These are phyloP conservation scores for Globisporangium echinulatum DNA, from an alignment of 352 stramenopile species.

Conservation along the genomic window DNA sequence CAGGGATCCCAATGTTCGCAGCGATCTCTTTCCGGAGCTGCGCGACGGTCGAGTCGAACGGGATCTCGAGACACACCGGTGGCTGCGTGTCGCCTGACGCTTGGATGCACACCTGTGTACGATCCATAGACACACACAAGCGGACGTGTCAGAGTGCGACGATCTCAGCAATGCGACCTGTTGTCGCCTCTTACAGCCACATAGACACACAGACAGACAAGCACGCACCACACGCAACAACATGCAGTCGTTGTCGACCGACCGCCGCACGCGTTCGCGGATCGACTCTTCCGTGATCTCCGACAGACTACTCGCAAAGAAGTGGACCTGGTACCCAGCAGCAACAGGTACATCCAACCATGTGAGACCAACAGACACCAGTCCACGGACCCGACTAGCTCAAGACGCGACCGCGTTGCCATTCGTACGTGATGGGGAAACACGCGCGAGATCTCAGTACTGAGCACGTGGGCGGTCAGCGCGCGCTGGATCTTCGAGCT, in stretches of 20 bases:
- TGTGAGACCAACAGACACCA: too few relatives aligned
- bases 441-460: slow-evolving; percentile 81
- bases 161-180: background rate
- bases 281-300: slow-evolving; percentile 85
- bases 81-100: slow-evolving; percentile 70
- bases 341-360: too few relatives aligned
- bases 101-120: slow-evolving; percentile 70
- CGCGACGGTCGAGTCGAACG: slow-evolving; percentile 71
- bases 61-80: slow-evolving; percentile 73
- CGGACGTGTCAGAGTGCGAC: too few relatives aligned
- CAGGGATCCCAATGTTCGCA: slow-evolving; percentile 72
- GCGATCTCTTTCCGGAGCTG: slow-evolving; percentile 76
- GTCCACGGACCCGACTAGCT: too few relatives aligned
- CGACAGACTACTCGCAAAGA: slow-evolving; percentile 67
- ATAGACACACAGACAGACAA: background rate
- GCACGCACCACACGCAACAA: slow-evolving; percentile 69
- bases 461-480: slow-evolving; percentile 72
- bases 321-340: slow-evolving; percentile 53
- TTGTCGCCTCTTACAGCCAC: background rate
- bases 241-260: slow-evolving; percentile 85
- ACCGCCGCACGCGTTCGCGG: slow-evolving; percentile 70
- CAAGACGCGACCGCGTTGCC: too few relatives aligned
- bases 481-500: slow-evolving; percentile 76
- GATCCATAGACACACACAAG: too few relatives aligned
- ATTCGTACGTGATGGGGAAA: slow-evolving; percentile 79